phyloP scores from a whole-genome alignment of 2,329 filamentous ascomycete species.

The Neonectria sp. region DNA sequence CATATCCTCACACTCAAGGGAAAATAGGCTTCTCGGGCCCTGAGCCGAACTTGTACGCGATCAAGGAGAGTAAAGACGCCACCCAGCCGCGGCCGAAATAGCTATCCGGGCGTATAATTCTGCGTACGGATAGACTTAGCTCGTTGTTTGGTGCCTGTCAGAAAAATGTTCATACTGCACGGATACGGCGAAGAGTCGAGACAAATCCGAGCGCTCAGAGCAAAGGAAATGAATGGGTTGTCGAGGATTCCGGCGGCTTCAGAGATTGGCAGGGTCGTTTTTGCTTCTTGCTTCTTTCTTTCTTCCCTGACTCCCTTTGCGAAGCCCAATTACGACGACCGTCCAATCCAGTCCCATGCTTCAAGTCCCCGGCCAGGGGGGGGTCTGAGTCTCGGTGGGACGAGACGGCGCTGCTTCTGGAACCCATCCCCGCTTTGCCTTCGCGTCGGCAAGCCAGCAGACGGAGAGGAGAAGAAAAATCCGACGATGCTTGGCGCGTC shows the following conservation, averaged over 20 bases:
- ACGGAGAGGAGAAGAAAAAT: constrained; percentile 28
- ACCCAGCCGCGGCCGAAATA: constrained; percentile 13
- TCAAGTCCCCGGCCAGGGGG: constrained; percentile 24
- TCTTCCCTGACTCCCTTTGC: neutral
- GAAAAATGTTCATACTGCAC: neutral
- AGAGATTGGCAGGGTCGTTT: neutral
- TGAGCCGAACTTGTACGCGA: constrained; percentile 10
- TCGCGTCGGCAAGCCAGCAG: constrained; percentile 25
- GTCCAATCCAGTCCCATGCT: constrained; percentile 12
- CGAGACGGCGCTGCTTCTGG: constrained; percentile 37
- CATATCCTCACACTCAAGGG: neutral
- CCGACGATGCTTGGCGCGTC: constrained; percentile 34
- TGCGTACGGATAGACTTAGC: neutral
- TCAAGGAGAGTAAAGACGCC: constrained; percentile 38
- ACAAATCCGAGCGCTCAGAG: neutral
- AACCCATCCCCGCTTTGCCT: constrained; percentile 39
- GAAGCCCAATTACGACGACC: constrained; percentile 13
- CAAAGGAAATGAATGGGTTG: constrained; percentile 15
- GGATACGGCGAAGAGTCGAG: neutral
- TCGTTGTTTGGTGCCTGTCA: neutral
- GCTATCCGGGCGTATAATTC: neutral
- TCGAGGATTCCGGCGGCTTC: constrained; percentile 21
- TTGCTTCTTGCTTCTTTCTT: neutral
- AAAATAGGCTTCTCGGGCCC: constrained; percentile 20
- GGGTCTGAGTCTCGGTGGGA: constrained; percentile 21